phyloP scores from a whole-genome alignment of 2,329 filamentous ascomycete species.

The Fusarium piperis region DNA sequence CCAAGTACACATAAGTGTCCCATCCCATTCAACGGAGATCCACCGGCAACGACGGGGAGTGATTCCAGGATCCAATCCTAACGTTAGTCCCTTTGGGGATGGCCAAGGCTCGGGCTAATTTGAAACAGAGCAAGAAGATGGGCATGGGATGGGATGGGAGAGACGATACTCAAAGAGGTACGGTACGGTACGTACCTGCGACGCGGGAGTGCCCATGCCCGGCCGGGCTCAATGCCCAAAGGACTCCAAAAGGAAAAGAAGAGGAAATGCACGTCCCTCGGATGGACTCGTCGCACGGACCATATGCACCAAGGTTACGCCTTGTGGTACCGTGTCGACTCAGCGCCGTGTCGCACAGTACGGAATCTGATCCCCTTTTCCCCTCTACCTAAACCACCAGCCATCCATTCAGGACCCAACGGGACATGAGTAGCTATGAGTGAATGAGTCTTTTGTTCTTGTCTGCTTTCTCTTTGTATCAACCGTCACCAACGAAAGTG shows the following conservation, averaged over 20 bases:
- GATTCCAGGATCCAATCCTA: not conserved
- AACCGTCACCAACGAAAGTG: not conserved
- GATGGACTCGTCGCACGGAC: conserved; percentile 30
- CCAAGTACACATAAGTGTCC: too few relatives aligned
- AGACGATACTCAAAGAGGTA: not conserved
- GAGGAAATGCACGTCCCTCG: conserved; percentile 28
- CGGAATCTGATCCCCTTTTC: conserved; percentile 27
- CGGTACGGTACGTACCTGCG: not conserved
- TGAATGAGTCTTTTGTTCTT: not conserved
- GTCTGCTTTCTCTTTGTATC: not conserved
- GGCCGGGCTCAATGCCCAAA: conserved; percentile 24
- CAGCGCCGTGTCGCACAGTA: conserved; percentile 10
- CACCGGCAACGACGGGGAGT: conserved; percentile 23
- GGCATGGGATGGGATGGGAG: too few relatives aligned
- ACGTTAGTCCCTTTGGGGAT: conserved; percentile 26
- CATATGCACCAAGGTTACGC: conserved; percentile 11
- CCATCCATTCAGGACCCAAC: not conserved
- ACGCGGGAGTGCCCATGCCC: not conserved
- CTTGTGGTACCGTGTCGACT: conserved; percentile 26
- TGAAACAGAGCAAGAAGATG: conserved; percentile 44
- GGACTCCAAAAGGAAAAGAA: not conserved
- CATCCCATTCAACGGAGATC: conserved; percentile 4
- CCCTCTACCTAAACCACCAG: conserved; percentile 8
- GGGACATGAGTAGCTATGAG: too few relatives aligned
- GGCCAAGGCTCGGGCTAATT: conserved; percentile 36